Conservation (phyloP, 768 basidiomycete genomes). For the Tylopilus vinaceipallidus region DNA sequence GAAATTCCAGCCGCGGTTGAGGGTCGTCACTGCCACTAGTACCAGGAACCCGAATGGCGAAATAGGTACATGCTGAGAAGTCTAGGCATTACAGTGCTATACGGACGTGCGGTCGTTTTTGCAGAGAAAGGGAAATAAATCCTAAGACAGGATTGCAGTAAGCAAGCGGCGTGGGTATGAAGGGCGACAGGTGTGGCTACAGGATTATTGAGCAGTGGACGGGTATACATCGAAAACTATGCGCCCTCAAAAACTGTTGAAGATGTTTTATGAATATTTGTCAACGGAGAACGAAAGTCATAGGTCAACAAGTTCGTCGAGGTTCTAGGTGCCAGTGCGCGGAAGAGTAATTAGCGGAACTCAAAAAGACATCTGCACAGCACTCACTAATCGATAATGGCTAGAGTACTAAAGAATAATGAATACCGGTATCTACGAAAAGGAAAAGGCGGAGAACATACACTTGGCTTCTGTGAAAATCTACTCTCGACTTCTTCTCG, state of each 20-base stretch:
- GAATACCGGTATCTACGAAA: not conserved
- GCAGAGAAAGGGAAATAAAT: not conserved
- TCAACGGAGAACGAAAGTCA: not conserved
- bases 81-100: not conserved
- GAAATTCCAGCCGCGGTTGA: not conserved
- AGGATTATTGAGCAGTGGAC: not conserved
- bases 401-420: constrained; percentile 20
- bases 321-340: constrained; percentile 17
- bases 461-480: constrained; percentile 21
- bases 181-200: too few species aligned
- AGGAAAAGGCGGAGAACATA: constrained; percentile 2
- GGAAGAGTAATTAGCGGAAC: not conserved
- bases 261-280: not conserved
- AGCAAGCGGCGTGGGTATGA: not conserved
- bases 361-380: not conserved
- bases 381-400: constrained; percentile 22
- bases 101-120: not conserved
- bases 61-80: not conserved
- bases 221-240: not conserved
- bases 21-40: too few species aligned
- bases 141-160: not conserved
- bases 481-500: not conserved
- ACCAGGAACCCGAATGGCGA: not conserved
- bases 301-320: constrained; percentile 23
- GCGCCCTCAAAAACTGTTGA: not conserved